phyloP scores from a whole-genome alignment of 208 protist genomes.

The Balamuthia mandrillaris region DNA sequence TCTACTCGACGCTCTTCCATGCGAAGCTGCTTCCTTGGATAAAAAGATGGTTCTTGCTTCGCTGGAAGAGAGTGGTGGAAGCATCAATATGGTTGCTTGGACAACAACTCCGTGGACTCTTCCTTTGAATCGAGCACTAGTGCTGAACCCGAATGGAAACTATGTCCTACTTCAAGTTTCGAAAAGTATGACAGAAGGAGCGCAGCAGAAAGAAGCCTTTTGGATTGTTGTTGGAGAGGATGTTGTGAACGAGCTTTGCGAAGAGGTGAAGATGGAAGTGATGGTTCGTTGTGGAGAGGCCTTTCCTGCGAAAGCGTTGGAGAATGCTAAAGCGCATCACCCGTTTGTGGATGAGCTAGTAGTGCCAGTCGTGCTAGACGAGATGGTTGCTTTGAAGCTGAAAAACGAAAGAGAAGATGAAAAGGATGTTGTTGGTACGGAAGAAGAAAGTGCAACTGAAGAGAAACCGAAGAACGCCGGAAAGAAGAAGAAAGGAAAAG shows the following conservation, averaged over 20 bases:
- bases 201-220: no score
- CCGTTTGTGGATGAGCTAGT: background rate
- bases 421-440: no score
- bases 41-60: background rate
- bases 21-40: background rate
- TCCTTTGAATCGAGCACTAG: background rate
- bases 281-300: no score
- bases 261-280: no score
- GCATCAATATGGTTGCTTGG: background rate
- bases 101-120: conserved; percentile 2
- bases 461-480: background rate
- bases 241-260: no score
- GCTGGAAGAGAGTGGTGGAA: background rate
- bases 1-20: background rate
- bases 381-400: background rate
- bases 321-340: background rate
- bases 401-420: background rate
- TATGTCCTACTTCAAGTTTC: background rate
- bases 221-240: no score
- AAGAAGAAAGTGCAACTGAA: background rate
- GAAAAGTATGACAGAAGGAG: background rate
- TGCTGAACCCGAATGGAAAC: background rate
- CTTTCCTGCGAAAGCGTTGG: no score
- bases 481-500: background rate
- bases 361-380: background rate